These are phyloP conservation scores for Colletotrichum siamense DNA, from an alignment of 2,329 filamentous ascomycete species.

Conservation along the genomic window DNA sequence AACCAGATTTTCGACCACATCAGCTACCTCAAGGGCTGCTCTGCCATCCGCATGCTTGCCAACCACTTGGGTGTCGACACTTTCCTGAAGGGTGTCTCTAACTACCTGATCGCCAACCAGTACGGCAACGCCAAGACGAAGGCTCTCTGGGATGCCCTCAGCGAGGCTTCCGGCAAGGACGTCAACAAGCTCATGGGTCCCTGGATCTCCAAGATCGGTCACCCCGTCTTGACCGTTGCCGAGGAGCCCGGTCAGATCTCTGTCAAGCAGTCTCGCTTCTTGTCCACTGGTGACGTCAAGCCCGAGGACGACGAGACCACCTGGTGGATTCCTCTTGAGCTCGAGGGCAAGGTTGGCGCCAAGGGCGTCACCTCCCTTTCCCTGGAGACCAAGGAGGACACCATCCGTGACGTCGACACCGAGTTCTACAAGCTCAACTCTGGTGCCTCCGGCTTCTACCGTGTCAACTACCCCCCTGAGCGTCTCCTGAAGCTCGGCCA, in stretches of 20 bases:
- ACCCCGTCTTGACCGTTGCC: slow-evolving; percentile 85
- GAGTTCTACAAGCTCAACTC: slow-evolving; percentile 95
- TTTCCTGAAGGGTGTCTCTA: slow-evolving; percentile 88
- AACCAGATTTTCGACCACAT: slow-evolving; percentile 99
- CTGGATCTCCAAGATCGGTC: slow-evolving; percentile 96
- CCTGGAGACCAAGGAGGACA: slow-evolving; percentile 78
- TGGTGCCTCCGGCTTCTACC: slow-evolving; percentile 86
- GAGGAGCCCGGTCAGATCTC: slow-evolving; percentile 85
- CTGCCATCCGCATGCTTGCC: slow-evolving; percentile 94
- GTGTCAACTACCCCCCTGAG: slow-evolving; percentile 89
- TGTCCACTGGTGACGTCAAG: slow-evolving; percentile 90
- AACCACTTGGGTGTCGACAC: slow-evolving; percentile 85
- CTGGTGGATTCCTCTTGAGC: slow-evolving; percentile 93
- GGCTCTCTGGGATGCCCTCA: slow-evolving; percentile 88
- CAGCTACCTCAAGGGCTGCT: slow-evolving; percentile 95
- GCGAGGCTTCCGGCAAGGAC: slow-evolving; percentile 85
- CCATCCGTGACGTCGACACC: slow-evolving; percentile 74
- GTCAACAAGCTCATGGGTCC: slow-evolving; percentile 87
- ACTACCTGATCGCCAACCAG: slow-evolving; percentile 86
- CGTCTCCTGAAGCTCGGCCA: slow-evolving; percentile 81
- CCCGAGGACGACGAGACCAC: slow-evolving; percentile 88
- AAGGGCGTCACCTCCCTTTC: slow-evolving; percentile 68
- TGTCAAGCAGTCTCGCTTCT: slow-evolving; percentile 86
- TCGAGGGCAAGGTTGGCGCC: slow-evolving; percentile 76
- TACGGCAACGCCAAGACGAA: slow-evolving; percentile 92